Conservation (phyloP, 1,284 basidiomycete genomes). For the Ustilago vetiveriae region DNA sequence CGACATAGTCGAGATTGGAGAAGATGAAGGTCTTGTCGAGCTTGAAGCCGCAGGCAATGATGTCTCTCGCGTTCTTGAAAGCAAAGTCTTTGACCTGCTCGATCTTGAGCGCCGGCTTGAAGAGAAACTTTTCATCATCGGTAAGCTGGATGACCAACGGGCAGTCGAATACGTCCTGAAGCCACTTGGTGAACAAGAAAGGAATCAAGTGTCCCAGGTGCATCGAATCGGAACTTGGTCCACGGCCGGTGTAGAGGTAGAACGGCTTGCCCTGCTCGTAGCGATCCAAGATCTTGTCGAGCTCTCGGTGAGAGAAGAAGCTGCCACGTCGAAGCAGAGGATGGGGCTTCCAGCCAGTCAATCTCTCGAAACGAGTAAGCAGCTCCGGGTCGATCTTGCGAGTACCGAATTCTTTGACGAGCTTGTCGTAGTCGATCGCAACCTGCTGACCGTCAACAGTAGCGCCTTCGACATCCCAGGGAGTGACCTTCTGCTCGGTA, state of each 20-base stretch:
- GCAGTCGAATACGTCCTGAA: constrained; percentile 95
- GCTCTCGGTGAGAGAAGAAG: constrained; percentile 98
- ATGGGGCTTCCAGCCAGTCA: constrained; percentile 92
- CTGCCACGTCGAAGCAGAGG: constrained; percentile 87
- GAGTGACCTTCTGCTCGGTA: constrained; percentile 84
- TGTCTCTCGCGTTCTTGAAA: constrained; percentile 87
- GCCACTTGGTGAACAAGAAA: constrained; percentile 98
- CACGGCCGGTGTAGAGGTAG: constrained; percentile 96
- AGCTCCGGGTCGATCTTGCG: constrained; percentile 80
- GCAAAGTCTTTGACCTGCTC: constrained; percentile 89
- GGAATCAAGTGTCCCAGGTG: constrained; percentile 98
- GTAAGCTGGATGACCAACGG: constrained; percentile 95
- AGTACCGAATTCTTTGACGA: constrained; percentile 93
- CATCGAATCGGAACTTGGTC: constrained; percentile 95
- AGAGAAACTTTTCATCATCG: constrained; percentile 99
- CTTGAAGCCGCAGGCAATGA: constrained; percentile 95
- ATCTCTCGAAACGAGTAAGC: constrained; percentile 85
- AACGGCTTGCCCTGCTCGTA: constrained; percentile 98
- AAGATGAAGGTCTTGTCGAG: constrained; percentile 96
- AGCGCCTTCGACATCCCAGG: constrained; percentile 96
- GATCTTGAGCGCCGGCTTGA: constrained; percentile 90
- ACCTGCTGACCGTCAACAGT: constrained; percentile 86
- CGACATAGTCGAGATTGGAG: constrained; percentile 87
- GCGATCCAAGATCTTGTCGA: constrained; percentile 90
- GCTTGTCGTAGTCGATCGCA: constrained; percentile 88